These are phyloP conservation scores for Ganoderma sp. DNA, from an alignment of 1,284 basidiomycete species.

Conservation along the genomic window DNA sequence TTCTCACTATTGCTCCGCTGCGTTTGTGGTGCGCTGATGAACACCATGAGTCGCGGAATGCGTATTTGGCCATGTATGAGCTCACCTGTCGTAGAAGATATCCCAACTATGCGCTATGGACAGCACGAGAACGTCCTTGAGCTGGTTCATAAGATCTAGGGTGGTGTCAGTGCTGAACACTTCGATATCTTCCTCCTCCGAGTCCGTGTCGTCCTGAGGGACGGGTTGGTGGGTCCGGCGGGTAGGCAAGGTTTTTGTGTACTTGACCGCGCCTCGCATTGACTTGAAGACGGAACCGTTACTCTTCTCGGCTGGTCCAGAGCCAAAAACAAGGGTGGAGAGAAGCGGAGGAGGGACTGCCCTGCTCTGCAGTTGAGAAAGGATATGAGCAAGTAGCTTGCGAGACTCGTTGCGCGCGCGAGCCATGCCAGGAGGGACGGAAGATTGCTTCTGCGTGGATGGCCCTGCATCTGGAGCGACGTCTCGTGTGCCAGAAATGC, in stretches of 20 bases:
- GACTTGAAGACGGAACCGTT: conserved; percentile 51
- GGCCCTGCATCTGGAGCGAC: conserved; percentile 16
- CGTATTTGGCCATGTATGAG: not conserved
- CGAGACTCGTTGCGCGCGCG: conserved; percentile 59
- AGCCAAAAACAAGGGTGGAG: conserved; percentile 43
- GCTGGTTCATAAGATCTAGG: conserved; percentile 63
- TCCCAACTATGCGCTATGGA: conserved; percentile 63
- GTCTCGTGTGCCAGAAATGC: conserved; percentile 39
- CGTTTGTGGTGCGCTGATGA: conserved; percentile 21
- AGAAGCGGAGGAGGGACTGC: conserved; percentile 57
- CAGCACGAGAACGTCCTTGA: conserved; percentile 64
- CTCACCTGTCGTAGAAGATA: conserved; percentile 57
- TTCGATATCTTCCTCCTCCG: conserved; percentile 52
- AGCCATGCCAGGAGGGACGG: conserved; percentile 39
- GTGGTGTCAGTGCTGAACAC: conserved; percentile 65
- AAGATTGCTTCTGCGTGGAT: conserved; percentile 6
- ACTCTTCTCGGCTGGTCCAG: conserved; percentile 39
- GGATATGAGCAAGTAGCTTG: conserved; percentile 63
- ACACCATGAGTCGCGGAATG: not conserved
- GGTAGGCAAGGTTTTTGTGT: conserved; percentile 40
- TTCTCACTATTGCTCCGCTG: conserved; percentile 27
- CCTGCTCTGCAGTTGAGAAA: conserved; percentile 61
- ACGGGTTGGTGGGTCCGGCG: conserved; percentile 28
- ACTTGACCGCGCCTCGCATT: conserved; percentile 52
- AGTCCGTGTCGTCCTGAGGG: conserved; percentile 50